phyloP scores from a whole-genome alignment of 257 asterid genomes.

The Nicotiana knightiana region DNA sequence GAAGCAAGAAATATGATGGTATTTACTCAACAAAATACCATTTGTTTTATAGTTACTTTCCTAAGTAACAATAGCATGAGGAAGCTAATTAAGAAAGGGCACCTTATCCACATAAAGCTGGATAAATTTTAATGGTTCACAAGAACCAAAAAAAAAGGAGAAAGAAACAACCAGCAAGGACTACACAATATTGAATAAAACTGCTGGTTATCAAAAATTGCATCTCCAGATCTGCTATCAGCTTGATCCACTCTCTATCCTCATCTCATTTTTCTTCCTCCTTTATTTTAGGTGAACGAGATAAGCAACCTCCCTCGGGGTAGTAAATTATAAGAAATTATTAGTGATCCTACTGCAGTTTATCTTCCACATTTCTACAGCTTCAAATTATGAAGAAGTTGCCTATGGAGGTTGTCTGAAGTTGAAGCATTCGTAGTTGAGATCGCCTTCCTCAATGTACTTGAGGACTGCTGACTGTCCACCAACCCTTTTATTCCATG shows the following conservation, averaged over 20 bases:
- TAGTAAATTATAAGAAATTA: not conserved
- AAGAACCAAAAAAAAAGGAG: not conserved
- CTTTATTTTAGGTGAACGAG: not conserved
- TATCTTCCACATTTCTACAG: conserved; percentile 9
- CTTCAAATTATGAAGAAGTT: not conserved
- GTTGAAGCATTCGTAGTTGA: conserved; percentile 4
- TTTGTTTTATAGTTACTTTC: not conserved
- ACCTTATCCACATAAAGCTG: not conserved
- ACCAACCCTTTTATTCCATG: conserved; percentile 50
- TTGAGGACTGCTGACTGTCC: conserved; percentile 77
- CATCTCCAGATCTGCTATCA: not conserved
- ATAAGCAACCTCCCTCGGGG: not conserved
- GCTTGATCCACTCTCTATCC: not conserved
- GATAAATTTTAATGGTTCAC: not conserved
- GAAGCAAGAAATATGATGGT: not conserved
- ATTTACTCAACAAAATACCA: not conserved
- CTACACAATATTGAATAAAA: not conserved
- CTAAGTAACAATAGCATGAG: not conserved
- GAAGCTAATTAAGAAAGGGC: not conserved
- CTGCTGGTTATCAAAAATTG: not conserved
- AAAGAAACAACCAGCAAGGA: conserved; percentile 2
- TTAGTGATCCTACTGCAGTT: conserved; percentile 2
- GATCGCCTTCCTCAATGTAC: conserved; percentile 49
- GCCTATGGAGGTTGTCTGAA: not conserved
- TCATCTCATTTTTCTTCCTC: not conserved